Evolutionary conservation across 2,329 filamentous ascomycete species (phyloP).

Genomic region (Fusarium tanahbumbuense): DNA sequence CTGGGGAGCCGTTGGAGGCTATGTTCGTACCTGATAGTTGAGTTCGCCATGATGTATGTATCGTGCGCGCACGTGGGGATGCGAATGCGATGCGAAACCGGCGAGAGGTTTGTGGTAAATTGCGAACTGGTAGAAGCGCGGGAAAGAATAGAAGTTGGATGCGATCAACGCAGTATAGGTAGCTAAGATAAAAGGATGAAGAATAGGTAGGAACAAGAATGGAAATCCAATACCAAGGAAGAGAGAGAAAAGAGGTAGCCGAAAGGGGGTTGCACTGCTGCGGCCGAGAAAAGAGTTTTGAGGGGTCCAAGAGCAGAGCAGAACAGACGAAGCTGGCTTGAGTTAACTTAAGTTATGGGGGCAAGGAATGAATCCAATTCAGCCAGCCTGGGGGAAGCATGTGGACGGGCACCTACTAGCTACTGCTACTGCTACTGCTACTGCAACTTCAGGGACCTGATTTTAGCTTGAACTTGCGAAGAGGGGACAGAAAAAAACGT

Average conservation of each 20-base stretch:
- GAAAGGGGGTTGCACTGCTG: conserved; percentile 28
- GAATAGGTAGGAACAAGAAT: not conserved
- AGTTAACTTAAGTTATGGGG: not conserved
- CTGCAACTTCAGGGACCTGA: conserved; percentile 14
- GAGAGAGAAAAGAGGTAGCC: conserved; percentile 15
- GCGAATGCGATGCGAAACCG: conserved; percentile 6
- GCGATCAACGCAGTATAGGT: conserved; percentile 28
- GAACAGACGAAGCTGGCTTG: not conserved
- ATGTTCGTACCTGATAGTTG: conserved; percentile 38
- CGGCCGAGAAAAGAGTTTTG: conserved; percentile 24
- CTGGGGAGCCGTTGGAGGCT: not conserved
- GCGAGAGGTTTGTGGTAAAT: not conserved
- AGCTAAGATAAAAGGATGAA: conserved; percentile 1
- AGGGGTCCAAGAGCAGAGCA: conserved; percentile 27
- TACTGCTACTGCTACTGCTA: not conserved
- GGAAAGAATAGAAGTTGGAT: conserved; percentile 3
- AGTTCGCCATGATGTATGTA: conserved; percentile 39
- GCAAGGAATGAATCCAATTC: not conserved
- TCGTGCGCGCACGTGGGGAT: not conserved
- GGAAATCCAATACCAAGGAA: not conserved
- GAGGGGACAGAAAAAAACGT: conserved; percentile 15
- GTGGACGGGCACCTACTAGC: not conserved
- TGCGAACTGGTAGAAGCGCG: not conserved
- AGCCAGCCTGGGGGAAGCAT: conserved; percentile 11
- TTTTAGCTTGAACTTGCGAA: conserved; percentile 12